phyloP scores from a whole-genome alignment of 2,329 filamentous ascomycete genomes.

The Fonsecaea monophora region DNA sequence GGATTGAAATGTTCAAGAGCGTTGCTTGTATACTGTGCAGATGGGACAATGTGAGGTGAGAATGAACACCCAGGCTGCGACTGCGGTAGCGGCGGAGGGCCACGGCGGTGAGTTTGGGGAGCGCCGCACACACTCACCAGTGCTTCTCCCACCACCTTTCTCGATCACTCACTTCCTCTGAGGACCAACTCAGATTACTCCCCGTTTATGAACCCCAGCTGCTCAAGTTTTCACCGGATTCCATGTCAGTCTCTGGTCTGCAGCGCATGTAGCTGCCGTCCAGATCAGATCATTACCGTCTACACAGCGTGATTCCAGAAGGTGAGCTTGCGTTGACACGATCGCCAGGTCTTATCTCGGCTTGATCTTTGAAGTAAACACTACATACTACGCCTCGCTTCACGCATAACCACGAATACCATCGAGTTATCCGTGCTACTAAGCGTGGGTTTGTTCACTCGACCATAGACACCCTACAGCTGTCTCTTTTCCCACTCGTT shows the following conservation, averaged over 20 bases:
- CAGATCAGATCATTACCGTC: background rate
- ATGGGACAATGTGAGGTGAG: background rate
- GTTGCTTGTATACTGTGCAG: background rate
- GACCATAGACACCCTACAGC: background rate
- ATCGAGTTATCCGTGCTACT: background rate
- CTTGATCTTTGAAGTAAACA: conserved; percentile 7
- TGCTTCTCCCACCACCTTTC: background rate
- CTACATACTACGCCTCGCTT: background rate
- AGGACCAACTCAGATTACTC: background rate
- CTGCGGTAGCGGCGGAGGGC: no score
- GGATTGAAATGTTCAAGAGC: background rate
- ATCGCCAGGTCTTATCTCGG: conserved; percentile 3
- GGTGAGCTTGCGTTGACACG: conserved; percentile 7
- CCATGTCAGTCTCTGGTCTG: background rate
- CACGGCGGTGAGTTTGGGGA: background rate
- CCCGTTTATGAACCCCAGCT: background rate
- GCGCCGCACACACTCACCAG: no score
- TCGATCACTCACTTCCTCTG: background rate
- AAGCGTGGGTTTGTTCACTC: background rate
- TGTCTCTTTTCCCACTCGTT: background rate
- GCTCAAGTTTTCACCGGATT: background rate
- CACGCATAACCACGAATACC: background rate
- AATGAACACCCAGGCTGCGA: background rate
- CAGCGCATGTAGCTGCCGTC: background rate
- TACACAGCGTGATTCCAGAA: background rate